phyloP scores from a whole-genome alignment of 768 basidiomycete species.

The Coprinopsis sp. region DNA sequence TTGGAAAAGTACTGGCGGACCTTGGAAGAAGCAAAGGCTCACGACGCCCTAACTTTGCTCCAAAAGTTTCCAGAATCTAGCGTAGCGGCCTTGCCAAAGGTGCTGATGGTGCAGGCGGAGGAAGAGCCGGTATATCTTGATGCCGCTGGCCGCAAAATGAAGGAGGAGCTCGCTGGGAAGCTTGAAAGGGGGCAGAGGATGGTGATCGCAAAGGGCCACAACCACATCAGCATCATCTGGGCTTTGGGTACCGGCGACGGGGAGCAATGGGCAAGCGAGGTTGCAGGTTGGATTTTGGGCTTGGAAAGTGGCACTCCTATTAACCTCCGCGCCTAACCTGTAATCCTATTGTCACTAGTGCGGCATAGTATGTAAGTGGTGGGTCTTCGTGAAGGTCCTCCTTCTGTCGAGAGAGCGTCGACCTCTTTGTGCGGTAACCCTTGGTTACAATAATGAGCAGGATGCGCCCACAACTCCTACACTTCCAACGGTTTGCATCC shows the following conservation, averaged over 20 bases:
- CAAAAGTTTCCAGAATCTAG: slow-evolving; percentile 28
- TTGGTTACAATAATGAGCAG: no score
- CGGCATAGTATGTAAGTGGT: no score
- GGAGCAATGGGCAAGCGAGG: slow-evolving; percentile 57
- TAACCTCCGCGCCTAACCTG: no score
- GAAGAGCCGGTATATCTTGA: slow-evolving; percentile 46
- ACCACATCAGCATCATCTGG: slow-evolving; percentile 56
- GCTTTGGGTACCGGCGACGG: slow-evolving; percentile 50
- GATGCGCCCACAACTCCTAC: no score
- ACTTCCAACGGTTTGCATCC: no score
- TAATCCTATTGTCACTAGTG: no score
- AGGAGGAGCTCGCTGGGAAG: slow-evolving; percentile 31
- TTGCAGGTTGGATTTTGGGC: slow-evolving; percentile 34
- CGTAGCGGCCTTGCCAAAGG: slow-evolving; percentile 38
- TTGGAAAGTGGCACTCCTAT: no score
- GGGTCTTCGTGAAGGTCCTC: no score
- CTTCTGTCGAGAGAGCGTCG: no score
- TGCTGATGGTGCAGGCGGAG: slow-evolving; percentile 48
- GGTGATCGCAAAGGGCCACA: slow-evolving; percentile 47
- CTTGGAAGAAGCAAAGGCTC: slow-evolving; percentile 27
- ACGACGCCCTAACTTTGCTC: slow-evolving; percentile 38
- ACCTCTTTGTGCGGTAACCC: no score
- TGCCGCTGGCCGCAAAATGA: slow-evolving; percentile 33
- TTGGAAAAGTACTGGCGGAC: slow-evolving; percentile 36
- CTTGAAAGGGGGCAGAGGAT: slow-evolving; percentile 27